Base-by-base conservation (phyloP, 108 stramenopile species). In the Mayamaea pseudoterrestris region DNA sequence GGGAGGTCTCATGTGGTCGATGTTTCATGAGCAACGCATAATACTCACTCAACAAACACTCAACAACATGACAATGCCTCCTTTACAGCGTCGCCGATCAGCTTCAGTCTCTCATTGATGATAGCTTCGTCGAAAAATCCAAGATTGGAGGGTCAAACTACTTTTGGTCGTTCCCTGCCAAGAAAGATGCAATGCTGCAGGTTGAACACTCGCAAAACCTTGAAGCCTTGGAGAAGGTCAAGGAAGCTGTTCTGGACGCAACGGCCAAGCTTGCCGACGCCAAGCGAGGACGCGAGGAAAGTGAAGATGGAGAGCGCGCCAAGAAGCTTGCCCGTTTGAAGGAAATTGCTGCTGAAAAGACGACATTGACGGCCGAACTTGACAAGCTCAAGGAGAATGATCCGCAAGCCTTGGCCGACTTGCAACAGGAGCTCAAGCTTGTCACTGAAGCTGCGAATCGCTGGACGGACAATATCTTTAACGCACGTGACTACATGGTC, bases 401-500 rank as follows among this genome's bases (percentile, higher is more conserved):
- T 69, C 93, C 93, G 1, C 73, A 69, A 44, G 83, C 82, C 0
- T 50, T 91, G 45, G 76, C 79, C 2, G 83, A 88, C 57, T 71
- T 94, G 46, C 59, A 79, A 34, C 60, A 69, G 32, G 77, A 89
- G 49, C 56, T 80, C 41, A 48, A 66, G 27, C 48, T 82, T 39
- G 76, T 74, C 27, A 68, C 35, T 27, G 65, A 68, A n/a, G 83
- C 85, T 0, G 93, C 93, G 2, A 59, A 91, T 65, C 74, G 93
- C 0, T 94, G 89, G 93, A 94, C 93, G 51, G 93, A 94, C 53
- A 94, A 94, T 49, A 81, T 90, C 34, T 94, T 86, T 58, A 65
- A 72, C 16, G 60, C 64, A 51, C 62, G 68, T 53, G 44, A 61
- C 54, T 94, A 90, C 47, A 57, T 94, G 36, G 69, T 78, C 41